Base-by-base conservation (phyloP, 257 asterid species). In the Nicotiana obtusifolia region DNA sequence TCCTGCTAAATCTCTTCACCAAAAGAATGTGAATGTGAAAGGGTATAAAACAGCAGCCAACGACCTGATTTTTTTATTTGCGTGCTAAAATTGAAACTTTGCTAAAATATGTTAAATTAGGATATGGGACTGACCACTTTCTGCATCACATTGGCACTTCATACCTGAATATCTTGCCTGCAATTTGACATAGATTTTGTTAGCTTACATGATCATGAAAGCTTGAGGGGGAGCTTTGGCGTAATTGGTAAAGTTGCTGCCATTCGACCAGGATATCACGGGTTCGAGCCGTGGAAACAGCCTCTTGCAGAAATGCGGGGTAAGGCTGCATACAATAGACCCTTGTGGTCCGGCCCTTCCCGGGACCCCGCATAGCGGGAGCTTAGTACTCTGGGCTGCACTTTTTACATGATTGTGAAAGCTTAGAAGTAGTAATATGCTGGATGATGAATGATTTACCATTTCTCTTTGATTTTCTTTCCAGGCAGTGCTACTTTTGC, bases 401-500 rank as follows among this genome's bases (percentile, higher is more conserved):
- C 28, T 26, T 26, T 26, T 44, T n/a, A 33, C 41, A 35, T 33
- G 20, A 17, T 33, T 3, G 49, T 52, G 33, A n/a, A 19, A n/a
- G 54, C 53, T 31, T 35, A 41, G 49, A 41, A 41, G 22, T 19
- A 71, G 20, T 71, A 56, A 44, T 14, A 71, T 71, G 78, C 37
- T 65, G 35, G 35, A 65, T 65, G 35, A 14, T 65, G 17, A 26
- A 11, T 80, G 84, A 60, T 41, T 30, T 62, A 60, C 54, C 73
- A 5, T 64, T 83, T 65, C 68, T 73, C 83, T 80, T 80, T 68
- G 62, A 22, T 79, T 33, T 78, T 84, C 37, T 61, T 81, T 89
- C 78, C 93, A 96, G 99, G 92, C 89, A 83, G 87, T 89, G 59
- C 77, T 93, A 81, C 86, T 93, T 79, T 86, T 93, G 89, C 88